phyloP scores from a whole-genome alignment of 345 rosid species.

The Arabis hirsuta region DNA sequence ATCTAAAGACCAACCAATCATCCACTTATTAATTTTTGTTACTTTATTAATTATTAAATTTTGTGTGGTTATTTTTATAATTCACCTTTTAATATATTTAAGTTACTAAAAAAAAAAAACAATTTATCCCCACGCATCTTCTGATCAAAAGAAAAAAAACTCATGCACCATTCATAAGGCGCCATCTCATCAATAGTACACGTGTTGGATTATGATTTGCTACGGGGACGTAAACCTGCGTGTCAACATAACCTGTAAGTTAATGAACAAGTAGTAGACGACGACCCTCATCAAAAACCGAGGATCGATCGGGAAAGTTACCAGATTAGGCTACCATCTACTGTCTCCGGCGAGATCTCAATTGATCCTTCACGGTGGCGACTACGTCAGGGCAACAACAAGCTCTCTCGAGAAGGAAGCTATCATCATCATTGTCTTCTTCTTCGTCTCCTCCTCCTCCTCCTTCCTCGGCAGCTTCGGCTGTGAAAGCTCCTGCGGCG shows the following conservation, averaged over 20 bases:
- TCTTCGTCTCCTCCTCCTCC: constrained; percentile 34
- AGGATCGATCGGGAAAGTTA: constrained; percentile 17
- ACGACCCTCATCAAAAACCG: background rate
- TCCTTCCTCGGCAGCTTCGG: constrained; percentile 39
- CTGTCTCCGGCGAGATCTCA: constrained; percentile 42
- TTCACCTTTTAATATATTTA: too few relatives aligned
- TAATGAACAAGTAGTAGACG: background rate
- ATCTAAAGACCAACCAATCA: too few relatives aligned
- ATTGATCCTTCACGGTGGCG: constrained; percentile 74
- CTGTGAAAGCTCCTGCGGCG: constrained; percentile 39
- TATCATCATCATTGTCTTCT: constrained; percentile 43
- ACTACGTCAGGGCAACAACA: constrained; percentile 68
- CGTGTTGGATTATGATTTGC: constrained; percentile 16
- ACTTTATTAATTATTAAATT: too few relatives aligned
- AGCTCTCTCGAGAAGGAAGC: constrained; percentile 61
- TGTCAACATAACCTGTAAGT: constrained; percentile 2
- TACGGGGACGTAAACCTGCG: constrained; percentile 25
- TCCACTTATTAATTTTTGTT: too few relatives aligned
- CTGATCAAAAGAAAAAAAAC: too few relatives aligned
- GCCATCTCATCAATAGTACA: constrained; percentile 28
- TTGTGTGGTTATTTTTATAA: too few relatives aligned
- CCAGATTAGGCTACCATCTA: background rate
- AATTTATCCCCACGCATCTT: too few relatives aligned
- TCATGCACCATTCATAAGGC: constrained; percentile 20
- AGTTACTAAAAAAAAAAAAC: background rate